These are phyloP conservation scores for Barbarea vulgaris DNA, from an alignment of 345 rosid genomes.

Conservation along the genomic window DNA sequence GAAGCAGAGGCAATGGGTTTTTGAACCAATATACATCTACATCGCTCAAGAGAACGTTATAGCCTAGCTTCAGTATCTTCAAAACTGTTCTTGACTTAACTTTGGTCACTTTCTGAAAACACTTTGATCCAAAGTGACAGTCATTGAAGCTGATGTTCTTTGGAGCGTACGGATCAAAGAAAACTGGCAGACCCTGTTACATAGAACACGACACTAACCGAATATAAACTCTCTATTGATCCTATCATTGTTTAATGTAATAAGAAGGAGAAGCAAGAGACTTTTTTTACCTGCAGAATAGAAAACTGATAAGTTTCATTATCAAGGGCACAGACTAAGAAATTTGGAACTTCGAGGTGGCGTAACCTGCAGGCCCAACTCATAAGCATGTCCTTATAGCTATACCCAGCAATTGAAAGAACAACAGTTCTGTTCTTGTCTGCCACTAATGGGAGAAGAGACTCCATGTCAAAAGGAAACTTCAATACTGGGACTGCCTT, in stretches of 20 bases:
- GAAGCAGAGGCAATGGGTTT: conserved; percentile 72
- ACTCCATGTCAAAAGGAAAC: conserved; percentile 64
- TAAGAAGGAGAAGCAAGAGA: conserved; percentile 11
- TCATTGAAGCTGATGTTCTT: conserved; percentile 80
- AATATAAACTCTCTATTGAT: conserved; percentile 2
- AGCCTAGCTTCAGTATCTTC: conserved; percentile 81
- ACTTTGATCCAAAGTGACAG: conserved; percentile 90
- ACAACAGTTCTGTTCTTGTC: conserved; percentile 73
- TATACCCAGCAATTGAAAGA: conserved; percentile 86
- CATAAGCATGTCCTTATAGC: conserved; percentile 95
- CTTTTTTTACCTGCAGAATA: conserved; percentile 61
- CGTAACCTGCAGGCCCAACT: conserved; percentile 95
- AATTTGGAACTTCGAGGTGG: conserved; percentile 67
- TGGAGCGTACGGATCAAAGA: conserved; percentile 72
- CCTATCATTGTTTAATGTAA: background rate
- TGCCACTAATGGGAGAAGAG: conserved; percentile 63
- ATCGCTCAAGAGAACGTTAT: conserved; percentile 84
- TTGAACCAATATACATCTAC: conserved; percentile 91
- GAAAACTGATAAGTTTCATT: conserved; percentile 74
- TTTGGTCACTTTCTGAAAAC: conserved; percentile 92
- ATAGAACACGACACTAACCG: conserved; percentile 10
- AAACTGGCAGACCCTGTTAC: conserved; percentile 82
- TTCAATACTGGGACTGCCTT: conserved; percentile 36
- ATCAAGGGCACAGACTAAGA: conserved; percentile 87
- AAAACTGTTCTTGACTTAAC: conserved; percentile 87